Evolutionary conservation across 192 early-diverging fungal species (phyloP).

Genomic region (Geranomyces variabilis): DNA sequence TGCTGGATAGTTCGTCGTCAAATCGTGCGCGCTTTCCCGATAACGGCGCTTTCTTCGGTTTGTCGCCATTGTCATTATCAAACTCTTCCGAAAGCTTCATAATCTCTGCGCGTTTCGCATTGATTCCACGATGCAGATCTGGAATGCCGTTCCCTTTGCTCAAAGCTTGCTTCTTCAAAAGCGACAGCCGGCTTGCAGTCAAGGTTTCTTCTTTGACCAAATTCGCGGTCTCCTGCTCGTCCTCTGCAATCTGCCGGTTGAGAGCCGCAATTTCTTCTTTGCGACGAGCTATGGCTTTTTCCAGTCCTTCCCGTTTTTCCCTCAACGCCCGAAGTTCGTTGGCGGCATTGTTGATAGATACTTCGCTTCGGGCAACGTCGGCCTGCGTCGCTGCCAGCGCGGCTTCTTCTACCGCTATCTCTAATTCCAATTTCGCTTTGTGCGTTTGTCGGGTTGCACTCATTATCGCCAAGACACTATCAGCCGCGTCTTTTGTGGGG

Average conservation of each 20-base stretch:
- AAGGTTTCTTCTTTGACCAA: not conserved
- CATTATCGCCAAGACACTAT: slow-evolving; percentile 2
- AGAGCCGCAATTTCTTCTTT: not conserved
- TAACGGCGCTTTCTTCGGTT: no score
- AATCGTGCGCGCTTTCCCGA: not conserved
- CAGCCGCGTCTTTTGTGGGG: slow-evolving; percentile 7
- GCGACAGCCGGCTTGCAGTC: not conserved
- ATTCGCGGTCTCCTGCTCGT: not conserved
- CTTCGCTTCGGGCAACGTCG: not conserved
- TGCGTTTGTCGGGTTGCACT: not conserved
- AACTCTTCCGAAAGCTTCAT: not conserved
- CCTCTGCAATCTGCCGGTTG: not conserved
- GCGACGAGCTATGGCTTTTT: not conserved
- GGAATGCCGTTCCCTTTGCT: not conserved
- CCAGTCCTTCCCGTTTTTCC: not conserved
- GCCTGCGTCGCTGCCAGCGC: not conserved
- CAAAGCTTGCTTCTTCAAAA: not conserved
- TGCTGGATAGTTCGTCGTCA: not conserved
- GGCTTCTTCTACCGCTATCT: not conserved
- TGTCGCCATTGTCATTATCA: not conserved
- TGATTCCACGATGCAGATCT: slow-evolving; percentile 1
- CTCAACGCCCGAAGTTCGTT: not conserved
- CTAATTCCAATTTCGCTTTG: slow-evolving; percentile 5
- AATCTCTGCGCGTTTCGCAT: slow-evolving; percentile 2
- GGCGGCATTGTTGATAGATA: not conserved